Base-by-base conservation (phyloP, 2,329 filamentous ascomycete species). In the Byssochlamys sp. region DNA sequence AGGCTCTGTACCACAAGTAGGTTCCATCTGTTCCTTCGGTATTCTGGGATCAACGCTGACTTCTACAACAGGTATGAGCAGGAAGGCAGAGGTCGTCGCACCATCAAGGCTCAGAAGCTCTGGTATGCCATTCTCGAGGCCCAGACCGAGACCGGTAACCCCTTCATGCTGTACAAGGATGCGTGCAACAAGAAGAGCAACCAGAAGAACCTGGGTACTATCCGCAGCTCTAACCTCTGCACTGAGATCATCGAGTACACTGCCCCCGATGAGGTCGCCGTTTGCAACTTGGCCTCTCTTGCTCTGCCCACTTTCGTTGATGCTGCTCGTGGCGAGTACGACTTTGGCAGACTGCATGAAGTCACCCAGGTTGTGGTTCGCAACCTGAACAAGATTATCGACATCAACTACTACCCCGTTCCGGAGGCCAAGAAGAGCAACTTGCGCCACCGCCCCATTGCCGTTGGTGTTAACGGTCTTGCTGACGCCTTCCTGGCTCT, bases 131-230 rank as follows among this genome's bases (percentile, higher is more conserved):
- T 99, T 64, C 84, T 99, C 53, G 94, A 99, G 79, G 90, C 94
- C 54, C 94, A 99, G 80, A 97, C 92, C 33, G 94, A 99, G 84
- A 99, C 94, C 52, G 94, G 94, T 67, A 97, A 95, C 77, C 94
- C 94, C 53, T 99, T 96, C 79, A 99, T 99, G 90, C 86, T 97
- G 60, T 99, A 99, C 86, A 99, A 99, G 83, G 94, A 99, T 77
- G 84, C 87, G 70, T 92, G 89, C 85, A 99, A 99, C 84, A 86
- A 86, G 75, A 99, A 99, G 88, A 96, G 91, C 82, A 99, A 99
- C 84, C 94, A 99, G 81, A 97, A 99, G 87, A 99, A 99, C 78
- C 83, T 99, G 31, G 94, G 94, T 64, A 96, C 91, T 61, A 99
- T 99, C 68, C 91, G 91, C 76, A 96, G 90, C 82, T 99, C 94